Base-by-base conservation (phyloP, 2,329 filamentous ascomycete genomes). In the Diaporthe velutina region DNA sequence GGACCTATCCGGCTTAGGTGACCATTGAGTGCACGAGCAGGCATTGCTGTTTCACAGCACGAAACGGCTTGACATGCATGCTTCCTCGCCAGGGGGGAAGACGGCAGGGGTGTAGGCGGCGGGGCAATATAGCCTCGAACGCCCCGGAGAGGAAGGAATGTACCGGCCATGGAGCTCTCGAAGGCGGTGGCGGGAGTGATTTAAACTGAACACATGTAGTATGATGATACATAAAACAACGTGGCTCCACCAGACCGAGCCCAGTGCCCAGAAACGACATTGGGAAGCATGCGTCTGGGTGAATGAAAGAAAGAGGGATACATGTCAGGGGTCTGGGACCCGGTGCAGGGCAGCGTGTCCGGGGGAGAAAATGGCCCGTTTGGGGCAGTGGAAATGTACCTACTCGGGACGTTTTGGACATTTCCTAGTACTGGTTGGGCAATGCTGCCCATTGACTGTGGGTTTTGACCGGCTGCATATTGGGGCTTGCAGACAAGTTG, bases 201-300 rank as follows among this genome's bases (percentile, higher is more conserved):
- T 76, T 70, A 71, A 71, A 73, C 70, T n/a, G 25, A 75, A 45
- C 48, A 67, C 28, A 67, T 45, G 78, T 79, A 79, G 80, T 79
- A 76, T 79, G 80, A 81, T 78, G 78, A 64, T 72, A 72, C 78
- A 75, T 79, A 79, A 78, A 80, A 80, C 81, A 77, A 83, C 82
- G 82, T 83, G 82, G 82, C 82, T 83, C 82, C 81, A 80, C 77
- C 78, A 61, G 73, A 78, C 74, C 75, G 73, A 73, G 54, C 61
- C 67, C 60, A 70, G 70, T 57, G 58, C 35, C 33, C 19, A 71
- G 70, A 54, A 38, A 58, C 60, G 64, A 64, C 55, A 74, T 74
- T 76, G 77, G 75, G 76, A 74, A 76, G 76, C 71, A 76, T 77
- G 54, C 75, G 61, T 38, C 64, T 52, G 35, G 60, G 30, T 60